Evolutionary conservation across 73 alveolate genomes (phyloP), one percentile per base, ranked within the genome.

Genomic region (Paramecium sexaurelia): DNA sequence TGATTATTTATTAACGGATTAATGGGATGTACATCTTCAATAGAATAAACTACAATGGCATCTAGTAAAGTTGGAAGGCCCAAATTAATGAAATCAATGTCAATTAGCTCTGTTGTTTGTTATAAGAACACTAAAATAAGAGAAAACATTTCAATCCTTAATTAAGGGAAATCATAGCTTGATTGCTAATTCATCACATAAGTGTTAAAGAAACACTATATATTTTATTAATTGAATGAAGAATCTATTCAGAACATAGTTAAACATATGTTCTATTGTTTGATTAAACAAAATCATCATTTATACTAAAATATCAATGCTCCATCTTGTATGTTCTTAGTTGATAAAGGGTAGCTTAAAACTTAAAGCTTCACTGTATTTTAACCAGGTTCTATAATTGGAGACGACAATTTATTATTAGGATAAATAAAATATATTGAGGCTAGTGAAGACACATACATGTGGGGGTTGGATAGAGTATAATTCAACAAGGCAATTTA

Each of bases 1-100:
- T 29, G 47, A 61, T 61, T 61, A 61, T 61, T 61, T 61, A 61
- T 61, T 61, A 61, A 61, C 83, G 83, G 83, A 61, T 61, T 61
- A 26, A 61, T 61, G 83, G 83, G 83, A 15, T 61, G 83, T 61
- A 61, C 83, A 61, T 61, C 83, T 29, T 61, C 83, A 61, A 61
- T 61, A 11, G 83, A 61, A 32, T 61, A 61, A 61, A 29, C 45
- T 61, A 26, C 83, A 13, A 29, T 51, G 33, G 17, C 17, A 19
- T 51, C 67, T 7, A 51, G 67, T 51, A 51, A 51, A 7, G 33
- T 29, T 51, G 43, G 43, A 26, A 61, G 11, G 39, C 83, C 47
- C n/a, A 61, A 61, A 5, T 6, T 61, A 7, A 29, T 20, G 0
- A 61, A 61, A 61, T 61, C 19, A 61, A 61, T 26, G 83, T 61